Evolutionary conservation across 345 rosid genomes (phyloP).

Genomic region (Ricinus communis): DNA sequence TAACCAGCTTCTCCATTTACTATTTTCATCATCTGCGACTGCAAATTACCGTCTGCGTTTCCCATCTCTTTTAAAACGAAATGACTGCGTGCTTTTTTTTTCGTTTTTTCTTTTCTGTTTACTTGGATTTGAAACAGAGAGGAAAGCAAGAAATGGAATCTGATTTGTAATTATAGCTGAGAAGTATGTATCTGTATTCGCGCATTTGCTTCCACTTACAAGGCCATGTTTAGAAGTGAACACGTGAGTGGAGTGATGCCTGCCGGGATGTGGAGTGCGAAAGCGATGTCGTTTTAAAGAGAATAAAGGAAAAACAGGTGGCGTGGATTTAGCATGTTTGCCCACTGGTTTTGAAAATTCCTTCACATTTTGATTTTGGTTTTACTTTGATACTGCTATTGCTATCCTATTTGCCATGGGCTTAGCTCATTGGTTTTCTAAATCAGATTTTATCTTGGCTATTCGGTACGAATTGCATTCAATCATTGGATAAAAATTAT

Average conservation of each 20-base stretch:
- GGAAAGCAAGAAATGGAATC: neutral
- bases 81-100: neutral
- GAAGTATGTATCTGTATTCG: too few relatives aligned
- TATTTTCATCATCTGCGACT: constrained; percentile 26
- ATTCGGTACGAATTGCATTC: too few relatives aligned
- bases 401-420: neutral
- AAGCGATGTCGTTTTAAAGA: neutral
- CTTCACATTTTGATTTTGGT: neutral
- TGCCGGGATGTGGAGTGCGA: too few relatives aligned
- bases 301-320: neutral
- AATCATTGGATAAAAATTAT: too few relatives aligned
- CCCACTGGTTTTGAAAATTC: neutral
- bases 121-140: neutral
- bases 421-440: neutral
- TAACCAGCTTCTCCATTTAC: constrained; percentile 57
- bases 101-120: too few relatives aligned
- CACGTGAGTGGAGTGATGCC: neutral
- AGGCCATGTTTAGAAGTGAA: neutral
- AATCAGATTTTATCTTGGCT: too few relatives aligned
- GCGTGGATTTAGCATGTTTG: constrained; percentile 1
- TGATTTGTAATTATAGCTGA: neutral
- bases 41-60: constrained; percentile 2
- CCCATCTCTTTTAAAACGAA: constrained; percentile 4
- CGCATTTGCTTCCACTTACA: too few relatives aligned
- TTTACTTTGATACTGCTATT: neutral